A percentile compares a stretch with the other conserved stretches of the same genome.
phyloP scores from a whole-genome alignment of 345 rosid species.

The Eucalyptus lansdowneana region DNA sequence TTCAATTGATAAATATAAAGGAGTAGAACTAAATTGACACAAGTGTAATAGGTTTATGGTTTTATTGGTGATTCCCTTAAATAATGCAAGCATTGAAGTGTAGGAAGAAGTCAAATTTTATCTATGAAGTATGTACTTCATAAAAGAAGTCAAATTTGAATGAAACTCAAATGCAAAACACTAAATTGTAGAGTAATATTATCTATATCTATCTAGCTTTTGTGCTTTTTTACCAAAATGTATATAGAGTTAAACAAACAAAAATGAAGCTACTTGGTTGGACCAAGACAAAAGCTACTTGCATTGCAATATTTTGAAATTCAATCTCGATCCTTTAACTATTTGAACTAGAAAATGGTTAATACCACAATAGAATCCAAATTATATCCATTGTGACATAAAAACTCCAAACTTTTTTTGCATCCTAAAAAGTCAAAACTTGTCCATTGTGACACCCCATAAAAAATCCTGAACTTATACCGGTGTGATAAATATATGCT shows the following conservation, averaged over 20 bases:
- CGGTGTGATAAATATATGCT: rapidly evolving
- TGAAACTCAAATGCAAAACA: neutral
- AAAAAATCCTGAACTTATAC: too few relatives aligned
- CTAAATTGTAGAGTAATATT: neutral
- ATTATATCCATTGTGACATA: too few relatives aligned
- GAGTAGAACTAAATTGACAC: too few relatives aligned
- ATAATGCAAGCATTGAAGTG: too few relatives aligned
- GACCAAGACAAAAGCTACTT: neutral
- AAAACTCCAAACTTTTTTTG: neutral
- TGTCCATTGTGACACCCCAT: too few relatives aligned
- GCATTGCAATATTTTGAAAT: neutral
- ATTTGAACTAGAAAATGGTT: neutral
- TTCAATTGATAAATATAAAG: too few relatives aligned
- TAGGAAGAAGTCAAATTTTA: neutral
- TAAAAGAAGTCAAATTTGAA: neutral
- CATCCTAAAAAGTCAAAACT: too few relatives aligned
- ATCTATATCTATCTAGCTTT: neutral
- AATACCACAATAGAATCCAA: too few relatives aligned
- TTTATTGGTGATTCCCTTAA: too few relatives aligned
- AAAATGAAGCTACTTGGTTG: neutral
- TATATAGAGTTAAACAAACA: neutral
- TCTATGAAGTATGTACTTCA: neutral
- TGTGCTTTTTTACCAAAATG: neutral
- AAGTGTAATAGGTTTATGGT: too few relatives aligned
- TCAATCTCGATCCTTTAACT: neutral